A percentile compares a stretch with the other conserved stretches of the same genome.
phyloP scores from a whole-genome alignment of 169 alveolate species.

The Eimeria acervulina region DNA sequence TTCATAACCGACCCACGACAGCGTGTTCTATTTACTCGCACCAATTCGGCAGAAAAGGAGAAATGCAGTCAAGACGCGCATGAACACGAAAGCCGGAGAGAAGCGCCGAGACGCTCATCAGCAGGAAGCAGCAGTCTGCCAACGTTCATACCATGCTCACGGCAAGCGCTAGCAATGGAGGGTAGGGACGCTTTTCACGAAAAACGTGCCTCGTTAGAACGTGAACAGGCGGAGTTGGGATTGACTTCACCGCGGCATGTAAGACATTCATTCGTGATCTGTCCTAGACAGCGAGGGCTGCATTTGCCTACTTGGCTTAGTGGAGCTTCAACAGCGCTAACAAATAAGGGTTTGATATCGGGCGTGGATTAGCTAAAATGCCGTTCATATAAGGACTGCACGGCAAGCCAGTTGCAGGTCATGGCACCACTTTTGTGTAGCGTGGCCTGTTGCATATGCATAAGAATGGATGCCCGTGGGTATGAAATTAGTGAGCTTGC shows the following conservation, averaged over 20 bases:
- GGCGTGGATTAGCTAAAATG: no score
- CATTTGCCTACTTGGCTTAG: neutral
- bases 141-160: slow-evolving; percentile 20
- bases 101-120: slow-evolving; percentile 53
- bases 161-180: neutral
- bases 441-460: neutral
- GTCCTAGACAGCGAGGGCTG: neutral
- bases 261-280: neutral
- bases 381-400: no score
- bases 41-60: slow-evolving; percentile 48
- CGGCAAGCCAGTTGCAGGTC: neutral
- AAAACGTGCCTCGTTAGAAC: neutral
- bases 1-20: slow-evolving; percentile 49
- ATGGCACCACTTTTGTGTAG: neutral
- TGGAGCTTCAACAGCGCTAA: no score
- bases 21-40: slow-evolving; percentile 40
- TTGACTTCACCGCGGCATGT: neutral
- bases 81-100: slow-evolving; percentile 1
- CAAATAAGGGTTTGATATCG: no score
- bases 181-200: neutral
- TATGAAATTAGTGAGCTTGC: neutral
- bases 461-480: neutral
- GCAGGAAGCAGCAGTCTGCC: slow-evolving; percentile 75
- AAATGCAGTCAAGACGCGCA: neutral
- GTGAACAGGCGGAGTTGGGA: neutral